Conservation (phyloP, 805 yeast species). For the Limtongia smithiae region DNA sequence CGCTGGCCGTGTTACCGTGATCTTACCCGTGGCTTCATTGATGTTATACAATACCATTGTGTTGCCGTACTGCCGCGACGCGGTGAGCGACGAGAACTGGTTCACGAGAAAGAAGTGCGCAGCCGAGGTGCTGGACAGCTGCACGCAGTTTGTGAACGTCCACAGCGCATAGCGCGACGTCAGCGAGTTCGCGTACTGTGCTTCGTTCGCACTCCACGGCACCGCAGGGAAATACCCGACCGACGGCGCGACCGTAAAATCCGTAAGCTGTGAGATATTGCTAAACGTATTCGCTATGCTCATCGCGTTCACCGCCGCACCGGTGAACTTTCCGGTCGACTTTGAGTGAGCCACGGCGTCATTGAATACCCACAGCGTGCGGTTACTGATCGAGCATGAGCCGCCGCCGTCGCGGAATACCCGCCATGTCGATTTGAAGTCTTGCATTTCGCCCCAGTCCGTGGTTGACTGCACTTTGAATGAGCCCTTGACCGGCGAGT, state of each 20-base stretch:
- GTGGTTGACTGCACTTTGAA: not conserved
- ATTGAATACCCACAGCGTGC: conserved; percentile 20
- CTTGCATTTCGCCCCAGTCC: conserved; percentile 13
- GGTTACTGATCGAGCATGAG: conserved; percentile 18
- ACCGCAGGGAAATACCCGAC: conserved; percentile 16
- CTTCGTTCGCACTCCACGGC: conserved; percentile 15
- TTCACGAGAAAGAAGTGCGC: conserved; percentile 13
- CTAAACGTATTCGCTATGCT: conserved; percentile 7
- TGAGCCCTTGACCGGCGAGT: not conserved
- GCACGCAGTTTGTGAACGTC: conserved; percentile 25
- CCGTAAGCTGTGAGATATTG: conserved; percentile 1
- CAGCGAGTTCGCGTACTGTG: not conserved
- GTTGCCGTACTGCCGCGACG: conserved; percentile 11
- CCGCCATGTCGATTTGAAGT: conserved; percentile 10
- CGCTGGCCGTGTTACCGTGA: conserved; percentile 8
- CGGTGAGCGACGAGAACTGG: conserved; percentile 4
- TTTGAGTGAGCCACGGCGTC: conserved; percentile 15
- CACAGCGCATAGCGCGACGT: conserved; percentile 18
- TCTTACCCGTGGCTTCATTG: conserved; percentile 8
- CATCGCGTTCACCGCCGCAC: conserved; percentile 5
- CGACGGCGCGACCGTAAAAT: conserved; percentile 5
- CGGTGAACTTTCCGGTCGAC: conserved; percentile 6
- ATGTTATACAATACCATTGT: conserved; percentile 13
- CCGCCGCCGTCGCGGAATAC: conserved; percentile 28
- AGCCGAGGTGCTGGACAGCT: conserved; percentile 8